These are phyloP conservation scores for Mallotus nudiflorus DNA, from an alignment of 345 rosid species.

Conservation along the genomic window DNA sequence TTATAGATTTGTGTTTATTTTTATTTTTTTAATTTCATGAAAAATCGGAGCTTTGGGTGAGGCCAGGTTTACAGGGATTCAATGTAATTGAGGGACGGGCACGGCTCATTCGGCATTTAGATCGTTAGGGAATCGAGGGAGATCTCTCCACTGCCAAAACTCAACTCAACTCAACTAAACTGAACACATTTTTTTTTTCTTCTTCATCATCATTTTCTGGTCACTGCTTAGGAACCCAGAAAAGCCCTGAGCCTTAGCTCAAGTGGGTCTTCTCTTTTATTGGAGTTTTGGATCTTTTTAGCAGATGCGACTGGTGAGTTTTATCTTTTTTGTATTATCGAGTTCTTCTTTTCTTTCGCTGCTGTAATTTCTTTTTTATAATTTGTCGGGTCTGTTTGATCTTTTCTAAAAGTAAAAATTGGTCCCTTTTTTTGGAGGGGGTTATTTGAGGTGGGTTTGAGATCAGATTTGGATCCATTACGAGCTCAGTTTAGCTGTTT, in stretches of 20 bases:
- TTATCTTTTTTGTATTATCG: background rate
- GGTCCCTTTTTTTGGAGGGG: background rate
- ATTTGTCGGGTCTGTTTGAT: background rate
- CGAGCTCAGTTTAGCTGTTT: no score
- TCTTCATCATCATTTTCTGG: no score
- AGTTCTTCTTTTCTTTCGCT: background rate
- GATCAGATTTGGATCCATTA: conserved; percentile 6
- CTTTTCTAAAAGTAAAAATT: background rate
- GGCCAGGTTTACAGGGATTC: conserved; percentile 13
- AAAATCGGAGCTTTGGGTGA: background rate
- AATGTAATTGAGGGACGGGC: background rate
- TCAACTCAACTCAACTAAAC: no score
- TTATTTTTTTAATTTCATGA: background rate
- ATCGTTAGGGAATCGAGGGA: background rate
- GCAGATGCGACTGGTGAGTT: conserved; percentile 13
- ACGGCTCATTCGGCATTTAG: background rate
- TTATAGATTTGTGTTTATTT: background rate
- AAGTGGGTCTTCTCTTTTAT: no score
- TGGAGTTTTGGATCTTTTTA: background rate
- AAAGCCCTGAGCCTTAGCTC: no score
- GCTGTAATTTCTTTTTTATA: no score
- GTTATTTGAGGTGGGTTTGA: background rate
- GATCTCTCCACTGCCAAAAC: no score
- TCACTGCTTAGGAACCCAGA: no score
- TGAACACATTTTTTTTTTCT: no score